Percentiles rank a stretch among this genome's conserved stretches.
Conservation (phyloP, 495 filamentous ascomycete species). For the Penicillium macrosclerotiorum region DNA sequence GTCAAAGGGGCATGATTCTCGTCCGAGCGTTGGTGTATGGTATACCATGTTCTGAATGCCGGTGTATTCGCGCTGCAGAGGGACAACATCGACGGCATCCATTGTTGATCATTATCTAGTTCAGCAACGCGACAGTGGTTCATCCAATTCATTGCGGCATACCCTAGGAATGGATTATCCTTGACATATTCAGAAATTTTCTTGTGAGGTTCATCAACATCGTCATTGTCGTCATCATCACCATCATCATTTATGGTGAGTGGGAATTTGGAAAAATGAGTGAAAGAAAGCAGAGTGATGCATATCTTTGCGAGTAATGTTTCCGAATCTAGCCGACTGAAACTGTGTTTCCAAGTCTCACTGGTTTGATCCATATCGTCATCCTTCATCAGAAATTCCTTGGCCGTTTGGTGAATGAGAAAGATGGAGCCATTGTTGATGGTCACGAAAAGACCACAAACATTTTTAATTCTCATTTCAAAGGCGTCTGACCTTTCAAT, state of each 20-base stretch:
- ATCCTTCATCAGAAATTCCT: neutral
- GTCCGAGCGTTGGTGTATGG: neutral
- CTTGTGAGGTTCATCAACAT: neutral
- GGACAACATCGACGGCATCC: conserved; percentile 3
- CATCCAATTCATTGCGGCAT: conserved; percentile 3
- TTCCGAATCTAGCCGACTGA: conserved; percentile 6
- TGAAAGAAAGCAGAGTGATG: conserved; percentile 10
- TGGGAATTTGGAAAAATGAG: conserved; percentile 1
- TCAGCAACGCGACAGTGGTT: neutral
- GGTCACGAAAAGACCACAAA: conserved; percentile 6
- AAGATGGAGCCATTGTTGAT: conserved; percentile 3
- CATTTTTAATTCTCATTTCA: conserved; percentile 9
- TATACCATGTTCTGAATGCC: conserved; percentile 8
- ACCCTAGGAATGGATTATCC: neutral
- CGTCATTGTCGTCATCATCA: conserved; percentile 4
- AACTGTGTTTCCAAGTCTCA: conserved; percentile 3
- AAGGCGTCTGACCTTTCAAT: conserved; percentile 1
- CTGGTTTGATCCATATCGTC: neutral
- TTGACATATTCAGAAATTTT: neutral
- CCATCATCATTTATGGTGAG: neutral
- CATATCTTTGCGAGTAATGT: conserved; percentile 3
- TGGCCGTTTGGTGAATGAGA: conserved; percentile 6
- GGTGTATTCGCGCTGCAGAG: conserved; percentile 1
- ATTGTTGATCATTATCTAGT: neutral
- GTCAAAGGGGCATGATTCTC: neutral